phyloP scores from a whole-genome alignment of 805 yeast species.

The Schwanniomyces sp. region DNA sequence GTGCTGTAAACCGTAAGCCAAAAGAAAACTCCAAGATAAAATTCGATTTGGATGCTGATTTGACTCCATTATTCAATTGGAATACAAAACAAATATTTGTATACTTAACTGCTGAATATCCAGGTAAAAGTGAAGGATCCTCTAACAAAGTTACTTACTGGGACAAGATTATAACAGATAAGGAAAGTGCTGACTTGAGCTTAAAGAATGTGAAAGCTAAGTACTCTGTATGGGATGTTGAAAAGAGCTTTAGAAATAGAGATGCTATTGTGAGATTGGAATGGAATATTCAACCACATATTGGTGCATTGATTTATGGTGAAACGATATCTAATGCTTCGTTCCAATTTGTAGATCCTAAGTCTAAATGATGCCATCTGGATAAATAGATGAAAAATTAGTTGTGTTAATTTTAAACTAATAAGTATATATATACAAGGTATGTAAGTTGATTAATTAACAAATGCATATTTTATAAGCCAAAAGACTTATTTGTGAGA shows the following conservation, averaged over 20 bases:
- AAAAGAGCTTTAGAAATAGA: constrained; percentile 57
- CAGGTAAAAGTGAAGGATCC: constrained; percentile 44
- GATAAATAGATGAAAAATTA: background rate
- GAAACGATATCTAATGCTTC: constrained; percentile 32
- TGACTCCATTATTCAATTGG: constrained; percentile 87
- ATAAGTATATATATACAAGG: constrained; percentile 6
- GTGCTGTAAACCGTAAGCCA: constrained; percentile 62
- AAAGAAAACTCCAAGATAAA: constrained; percentile 73
- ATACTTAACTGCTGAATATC: constrained; percentile 84
- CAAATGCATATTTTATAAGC: constrained; percentile 3
- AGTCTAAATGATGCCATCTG: constrained; percentile 6
- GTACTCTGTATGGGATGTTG: constrained; percentile 87
- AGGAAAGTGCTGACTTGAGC: constrained; percentile 57
- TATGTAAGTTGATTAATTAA: constrained; percentile 2
- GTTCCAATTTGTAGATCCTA: constrained; percentile 30
- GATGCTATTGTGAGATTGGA: constrained; percentile 70
- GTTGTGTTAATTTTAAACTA: background rate
- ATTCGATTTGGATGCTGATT: constrained; percentile 75
- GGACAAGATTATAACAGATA: constrained; percentile 75
- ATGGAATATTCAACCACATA: constrained; percentile 91
- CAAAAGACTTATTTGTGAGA: constrained; percentile 6
- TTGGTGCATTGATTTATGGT: constrained; percentile 80
- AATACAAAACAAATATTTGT: constrained; percentile 96
- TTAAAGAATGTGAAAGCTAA: constrained; percentile 60
- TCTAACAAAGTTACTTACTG: constrained; percentile 77